These are phyloP conservation scores for Colletotrichum sp. DNA, from an alignment of 2,329 filamentous ascomycete species.

Conservation along the genomic window DNA sequence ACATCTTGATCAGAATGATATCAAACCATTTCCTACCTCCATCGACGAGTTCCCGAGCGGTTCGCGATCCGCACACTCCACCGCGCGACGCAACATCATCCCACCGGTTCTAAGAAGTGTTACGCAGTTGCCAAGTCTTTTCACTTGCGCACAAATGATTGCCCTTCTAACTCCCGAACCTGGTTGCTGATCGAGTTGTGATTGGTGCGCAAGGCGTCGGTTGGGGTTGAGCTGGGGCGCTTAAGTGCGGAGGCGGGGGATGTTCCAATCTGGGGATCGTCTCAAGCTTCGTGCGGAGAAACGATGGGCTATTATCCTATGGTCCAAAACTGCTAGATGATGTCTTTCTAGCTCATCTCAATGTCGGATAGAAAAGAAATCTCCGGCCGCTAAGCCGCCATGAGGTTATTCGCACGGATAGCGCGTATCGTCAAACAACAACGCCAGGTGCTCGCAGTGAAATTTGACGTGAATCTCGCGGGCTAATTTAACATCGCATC, in stretches of 20 bases:
- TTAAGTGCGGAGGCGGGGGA: conserved; percentile 13
- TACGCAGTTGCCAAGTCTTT: not conserved
- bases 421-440: not conserved
- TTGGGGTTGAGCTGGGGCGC: conserved; percentile 2
- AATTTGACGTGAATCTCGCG: not conserved
- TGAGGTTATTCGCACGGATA: not conserved
- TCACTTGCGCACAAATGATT: conserved; percentile 18
- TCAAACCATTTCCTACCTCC: no score
- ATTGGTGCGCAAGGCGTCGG: conserved; percentile 12
- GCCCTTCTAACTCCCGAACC: not conserved
- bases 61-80: not conserved
- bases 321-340: not conserved
- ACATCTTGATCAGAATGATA: not conserved
- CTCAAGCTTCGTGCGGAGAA: conserved; percentile 6
- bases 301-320: not conserved
- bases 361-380: not conserved
- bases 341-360: not conserved
- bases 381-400: not conserved
- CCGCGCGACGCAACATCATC: not conserved
- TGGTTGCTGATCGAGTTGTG: not conserved
- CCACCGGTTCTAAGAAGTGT: not conserved
- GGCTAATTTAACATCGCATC: not conserved
- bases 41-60: not conserved
- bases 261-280: not conserved
- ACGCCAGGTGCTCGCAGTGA: not conserved